A percentile compares a stretch with the other conserved stretches of the same genome.
These are phyloP conservation scores for Yarrowia alimentaria DNA, from an alignment of 805 yeast genomes.

Conservation along the genomic window DNA sequence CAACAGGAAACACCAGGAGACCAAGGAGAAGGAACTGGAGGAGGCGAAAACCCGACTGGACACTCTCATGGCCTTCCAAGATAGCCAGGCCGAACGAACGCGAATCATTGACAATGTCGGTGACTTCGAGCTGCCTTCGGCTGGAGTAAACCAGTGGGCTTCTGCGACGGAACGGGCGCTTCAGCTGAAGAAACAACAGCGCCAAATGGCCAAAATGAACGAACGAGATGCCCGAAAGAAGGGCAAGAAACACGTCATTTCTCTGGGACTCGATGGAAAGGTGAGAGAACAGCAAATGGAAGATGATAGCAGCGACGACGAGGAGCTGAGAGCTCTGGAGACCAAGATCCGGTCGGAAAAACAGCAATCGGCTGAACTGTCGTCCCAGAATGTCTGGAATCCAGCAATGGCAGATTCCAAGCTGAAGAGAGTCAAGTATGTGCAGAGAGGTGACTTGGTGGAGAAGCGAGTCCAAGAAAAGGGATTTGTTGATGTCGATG, in stretches of 20 bases:
- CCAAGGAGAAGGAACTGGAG: constrained; percentile 55
- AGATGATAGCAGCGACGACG: constrained; percentile 31
- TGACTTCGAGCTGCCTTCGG: constrained; percentile 69
- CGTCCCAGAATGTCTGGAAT: constrained; percentile 20
- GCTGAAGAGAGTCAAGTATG: constrained; percentile 14
- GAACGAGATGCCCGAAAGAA: constrained; percentile 54
- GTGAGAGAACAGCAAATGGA: constrained; percentile 49
- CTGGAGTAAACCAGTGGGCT: constrained; percentile 71
- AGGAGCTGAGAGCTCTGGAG: constrained; percentile 20
- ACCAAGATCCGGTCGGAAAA: constrained; percentile 2
- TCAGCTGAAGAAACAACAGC: constrained; percentile 82
- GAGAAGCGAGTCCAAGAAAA: background rate
- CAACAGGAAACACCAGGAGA: no score
- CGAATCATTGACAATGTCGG: constrained; percentile 89
- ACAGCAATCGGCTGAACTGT: background rate
- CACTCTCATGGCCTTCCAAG: constrained; percentile 74
- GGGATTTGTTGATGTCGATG: constrained; percentile 10
- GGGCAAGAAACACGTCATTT: constrained; percentile 75
- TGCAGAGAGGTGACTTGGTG: background rate
- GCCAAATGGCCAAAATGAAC: constrained; percentile 62
- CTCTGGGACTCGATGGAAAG: constrained; percentile 76
- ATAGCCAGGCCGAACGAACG: constrained; percentile 84
- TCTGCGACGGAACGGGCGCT: constrained; percentile 80
- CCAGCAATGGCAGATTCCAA: constrained; percentile 7
- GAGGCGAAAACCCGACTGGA: constrained; percentile 75